Conservation (phyloP, 495 filamentous ascomycete genomes). For the Aeminium ludgeri region DNA sequence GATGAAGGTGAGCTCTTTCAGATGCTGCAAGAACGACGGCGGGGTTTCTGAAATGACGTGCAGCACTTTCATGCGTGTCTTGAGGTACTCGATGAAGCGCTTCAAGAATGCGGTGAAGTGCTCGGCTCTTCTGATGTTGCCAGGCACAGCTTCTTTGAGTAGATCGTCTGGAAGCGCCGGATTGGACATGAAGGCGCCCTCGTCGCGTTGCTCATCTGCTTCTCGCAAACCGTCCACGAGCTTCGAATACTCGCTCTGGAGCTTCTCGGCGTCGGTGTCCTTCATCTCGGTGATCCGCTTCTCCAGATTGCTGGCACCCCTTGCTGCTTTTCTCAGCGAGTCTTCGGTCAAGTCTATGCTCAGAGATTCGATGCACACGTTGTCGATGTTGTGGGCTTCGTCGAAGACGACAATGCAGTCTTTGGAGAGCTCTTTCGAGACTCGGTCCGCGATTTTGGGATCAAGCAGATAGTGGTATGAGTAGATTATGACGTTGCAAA, state of each 20-base stretch:
- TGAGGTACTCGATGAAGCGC: constrained; percentile 88
- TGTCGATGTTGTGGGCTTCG: constrained; percentile 98
- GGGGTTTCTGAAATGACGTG: constrained; percentile 96
- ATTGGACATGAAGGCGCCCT: constrained; percentile 95
- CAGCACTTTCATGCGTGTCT: constrained; percentile 93
- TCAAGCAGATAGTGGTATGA: constrained; percentile 97
- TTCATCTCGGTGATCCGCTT: constrained; percentile 85
- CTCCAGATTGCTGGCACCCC: constrained; percentile 80
- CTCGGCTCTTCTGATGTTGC: constrained; percentile 90
- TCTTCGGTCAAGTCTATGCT: constrained; percentile 95
- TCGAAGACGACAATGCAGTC: constrained; percentile 99
- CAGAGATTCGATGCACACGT: constrained; percentile 95
- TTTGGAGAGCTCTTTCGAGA: constrained; percentile 90
- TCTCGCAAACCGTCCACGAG: constrained; percentile 83
- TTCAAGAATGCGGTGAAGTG: constrained; percentile 93
- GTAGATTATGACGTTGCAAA: constrained; percentile 98
- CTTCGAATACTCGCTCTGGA: constrained; percentile 90
- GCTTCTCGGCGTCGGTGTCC: constrained; percentile 71
- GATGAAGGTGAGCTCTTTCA: constrained; percentile 92
- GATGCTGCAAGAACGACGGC: constrained; percentile 77
- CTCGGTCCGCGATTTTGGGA: constrained; percentile 93
- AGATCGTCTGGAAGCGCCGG: constrained; percentile 70
- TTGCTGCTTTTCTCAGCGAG: constrained; percentile 69
- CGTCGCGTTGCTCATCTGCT: constrained; percentile 71
- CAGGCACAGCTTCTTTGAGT: constrained; percentile 84